Evolutionary conservation across 2,329 filamentous ascomycete genomes (phyloP).

Genomic region (Westerdykella sp.): DNA sequence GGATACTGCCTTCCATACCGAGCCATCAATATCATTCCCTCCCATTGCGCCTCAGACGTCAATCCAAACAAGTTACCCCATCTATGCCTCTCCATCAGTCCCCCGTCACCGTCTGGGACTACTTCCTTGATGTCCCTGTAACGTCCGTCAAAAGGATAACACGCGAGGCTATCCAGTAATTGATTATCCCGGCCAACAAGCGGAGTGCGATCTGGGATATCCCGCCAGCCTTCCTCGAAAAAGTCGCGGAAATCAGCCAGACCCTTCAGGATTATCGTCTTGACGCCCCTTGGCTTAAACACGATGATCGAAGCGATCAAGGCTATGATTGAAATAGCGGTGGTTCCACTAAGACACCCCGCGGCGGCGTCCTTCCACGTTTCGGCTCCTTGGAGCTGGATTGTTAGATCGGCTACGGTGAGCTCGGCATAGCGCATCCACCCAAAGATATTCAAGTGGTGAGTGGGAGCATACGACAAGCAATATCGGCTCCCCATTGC

Average conservation of each 20-base stretch:
- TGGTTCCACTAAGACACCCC: not conserved
- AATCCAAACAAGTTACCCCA: conserved; percentile 5
- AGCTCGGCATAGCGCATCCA: conserved; percentile 40
- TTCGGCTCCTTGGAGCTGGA: not conserved
- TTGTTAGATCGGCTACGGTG: conserved; percentile 57
- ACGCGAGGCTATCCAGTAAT: conserved; percentile 2
- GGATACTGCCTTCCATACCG: conserved; percentile 1
- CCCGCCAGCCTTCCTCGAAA: conserved; percentile 1
- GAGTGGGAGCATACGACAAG: not conserved
- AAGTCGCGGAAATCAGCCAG: not conserved
- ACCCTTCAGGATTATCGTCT: conserved; percentile 1
- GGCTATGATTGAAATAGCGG: conserved; percentile 2
- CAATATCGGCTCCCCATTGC: too few species aligned
- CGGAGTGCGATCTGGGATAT: conserved; percentile 1
- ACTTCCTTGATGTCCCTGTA: not conserved
- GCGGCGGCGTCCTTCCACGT: not conserved
- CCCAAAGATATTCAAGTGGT: conserved; percentile 3
- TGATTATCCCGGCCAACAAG: not conserved
- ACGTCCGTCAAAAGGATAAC: conserved; percentile 2
- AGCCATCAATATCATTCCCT: conserved; percentile 3
- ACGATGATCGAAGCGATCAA: conserved; percentile 4
- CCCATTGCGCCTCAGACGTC: conserved; percentile 2
- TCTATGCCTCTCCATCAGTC: not conserved
- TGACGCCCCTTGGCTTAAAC: not conserved
- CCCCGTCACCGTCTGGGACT: not conserved